phyloP scores from a whole-genome alignment of 768 basidiomycete species.

The Lanmaoa rubissima region DNA sequence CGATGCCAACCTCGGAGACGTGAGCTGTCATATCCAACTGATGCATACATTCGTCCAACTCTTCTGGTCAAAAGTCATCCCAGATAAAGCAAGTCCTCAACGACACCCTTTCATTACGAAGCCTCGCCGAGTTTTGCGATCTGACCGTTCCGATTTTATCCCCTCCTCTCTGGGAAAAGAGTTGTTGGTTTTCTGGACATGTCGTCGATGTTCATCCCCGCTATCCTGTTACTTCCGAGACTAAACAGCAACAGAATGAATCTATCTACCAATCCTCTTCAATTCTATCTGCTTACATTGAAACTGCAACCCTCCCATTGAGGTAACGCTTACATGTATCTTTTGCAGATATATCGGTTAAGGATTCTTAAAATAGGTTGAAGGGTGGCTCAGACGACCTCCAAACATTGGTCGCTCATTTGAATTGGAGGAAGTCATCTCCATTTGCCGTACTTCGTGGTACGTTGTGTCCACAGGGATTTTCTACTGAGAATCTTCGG shows the following conservation, averaged over 20 bases:
- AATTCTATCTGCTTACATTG: slow-evolving; percentile 56
- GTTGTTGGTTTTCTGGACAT: slow-evolving; percentile 26
- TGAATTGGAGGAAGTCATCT: slow-evolving; percentile 53
- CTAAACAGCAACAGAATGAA: slow-evolving; percentile 26
- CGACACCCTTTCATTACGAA: slow-evolving; percentile 58
- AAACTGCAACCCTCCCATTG: slow-evolving; percentile 56
- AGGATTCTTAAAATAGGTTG: slow-evolving; percentile 27
- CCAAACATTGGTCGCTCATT: slow-evolving; percentile 40
- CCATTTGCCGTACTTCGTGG: slow-evolving; percentile 60
- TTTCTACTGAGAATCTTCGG: slow-evolving; percentile 28
- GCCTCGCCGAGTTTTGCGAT: slow-evolving; percentile 47
- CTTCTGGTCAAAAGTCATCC: slow-evolving; percentile 28
- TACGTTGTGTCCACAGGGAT: slow-evolving; percentile 41
- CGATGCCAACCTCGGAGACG: slow-evolving; percentile 40
- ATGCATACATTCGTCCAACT: slow-evolving; percentile 1
- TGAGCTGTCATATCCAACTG: slow-evolving; percentile 30
- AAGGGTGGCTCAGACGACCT: slow-evolving; percentile 40
- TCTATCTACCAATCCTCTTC: slow-evolving; percentile 53
- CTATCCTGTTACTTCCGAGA: slow-evolving; percentile 3
- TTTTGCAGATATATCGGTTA: not conserved
- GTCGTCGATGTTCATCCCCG: slow-evolving; percentile 18
- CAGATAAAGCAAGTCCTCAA: slow-evolving; percentile 50
- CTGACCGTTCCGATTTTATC: slow-evolving; percentile 51
- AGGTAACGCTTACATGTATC: slow-evolving; percentile 40
- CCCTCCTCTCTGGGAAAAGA: slow-evolving; percentile 42